Evolutionary conservation across 768 basidiomycete genomes (phyloP), one percentile per base, ranked within the genome.

Genomic region (Leccinum incarnatum): DNA sequence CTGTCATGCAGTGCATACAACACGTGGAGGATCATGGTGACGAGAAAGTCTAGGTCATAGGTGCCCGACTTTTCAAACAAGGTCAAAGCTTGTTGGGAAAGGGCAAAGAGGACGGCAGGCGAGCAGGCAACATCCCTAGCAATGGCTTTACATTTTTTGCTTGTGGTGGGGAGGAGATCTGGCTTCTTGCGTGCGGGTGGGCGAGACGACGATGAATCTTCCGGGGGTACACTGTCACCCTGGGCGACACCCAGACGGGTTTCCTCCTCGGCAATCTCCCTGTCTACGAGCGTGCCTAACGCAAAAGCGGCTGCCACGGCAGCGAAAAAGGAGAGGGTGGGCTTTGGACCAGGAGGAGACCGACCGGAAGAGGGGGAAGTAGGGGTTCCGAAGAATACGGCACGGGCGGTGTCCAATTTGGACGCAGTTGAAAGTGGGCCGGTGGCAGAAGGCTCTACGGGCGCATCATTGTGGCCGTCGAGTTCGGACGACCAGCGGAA

Each of bases 241-340:
- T 62, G 63, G 32, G 56, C 69, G 21, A 52, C 55, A 27, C 62
- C 70, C 48, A 72, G 47, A 30, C 70, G 70, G 4, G 46, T 56
- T 61, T 71, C 70, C 27, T 71, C 70, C 54, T 70, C 65, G 53
- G 63, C 48, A 19, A 71, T 56, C 37, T 71, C 70, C 62, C 66
- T 66, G 4, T 76, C 72, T 9, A 75, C 68, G 49, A 79, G 68
- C 48, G 81, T 80, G 29, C 86, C 88, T 54, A 89, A 67, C 1
- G 88, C 87, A 40, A 88, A 79, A 2, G 81, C 77, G 1, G 82
- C 83, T 51, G 82, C 81, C 47, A 82, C 78, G 2, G 81, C 76
- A 0, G 85, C 82, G 60, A 89, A 89, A 65, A 89, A 81, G 34
- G 74, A 75, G 8, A 74, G 59, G 0, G 72, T 63, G 4, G 65